Conservation (phyloP, 2,329 filamentous ascomycete species). For the Fusarium zealandicum region DNA sequence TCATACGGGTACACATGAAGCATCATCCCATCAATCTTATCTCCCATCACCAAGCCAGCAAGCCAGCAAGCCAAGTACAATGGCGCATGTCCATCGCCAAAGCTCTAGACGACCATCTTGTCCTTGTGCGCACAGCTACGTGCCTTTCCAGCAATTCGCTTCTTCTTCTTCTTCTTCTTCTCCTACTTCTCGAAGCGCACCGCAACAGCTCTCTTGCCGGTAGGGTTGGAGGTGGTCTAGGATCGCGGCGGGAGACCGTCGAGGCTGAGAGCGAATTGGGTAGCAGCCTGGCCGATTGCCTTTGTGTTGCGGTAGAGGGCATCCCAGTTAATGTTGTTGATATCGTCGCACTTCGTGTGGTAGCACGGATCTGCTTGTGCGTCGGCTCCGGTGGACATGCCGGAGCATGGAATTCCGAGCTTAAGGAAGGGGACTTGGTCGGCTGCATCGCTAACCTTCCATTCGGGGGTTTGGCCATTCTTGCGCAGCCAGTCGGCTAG, state of each 20-base stretch:
- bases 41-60: slow-evolving; percentile 2
- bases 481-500: slow-evolving; percentile 48
- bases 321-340: slow-evolving; percentile 52
- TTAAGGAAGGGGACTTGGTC: slow-evolving; percentile 53
- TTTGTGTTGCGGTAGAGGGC: slow-evolving; percentile 50
- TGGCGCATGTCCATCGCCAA: background rate
- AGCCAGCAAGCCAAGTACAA: background rate
- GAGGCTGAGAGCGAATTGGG: slow-evolving; percentile 49
- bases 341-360: slow-evolving; percentile 51
- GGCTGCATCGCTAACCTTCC: slow-evolving; percentile 48
- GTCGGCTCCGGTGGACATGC: slow-evolving; percentile 52
- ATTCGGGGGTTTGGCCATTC: slow-evolving; percentile 45
- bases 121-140: slow-evolving; percentile 42
- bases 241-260: slow-evolving; percentile 46
- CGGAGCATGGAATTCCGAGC: slow-evolving; percentile 50
- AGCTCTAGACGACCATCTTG: slow-evolving; percentile 31
- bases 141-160: slow-evolving; percentile 33
- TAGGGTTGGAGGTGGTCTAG: slow-evolving; percentile 41
- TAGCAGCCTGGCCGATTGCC: slow-evolving; percentile 59
- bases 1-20: no score
- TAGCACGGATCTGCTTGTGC: slow-evolving; percentile 47
- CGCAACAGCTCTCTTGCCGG: slow-evolving; percentile 36
- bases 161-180: slow-evolving; percentile 28
- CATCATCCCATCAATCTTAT: slow-evolving; percentile 6
- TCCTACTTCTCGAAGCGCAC: slow-evolving; percentile 39